A percentile compares a stretch with the other conserved stretches of the same genome.
phyloP scores from a whole-genome alignment of 148 eudicot species.

The Polygonum aviculare region DNA sequence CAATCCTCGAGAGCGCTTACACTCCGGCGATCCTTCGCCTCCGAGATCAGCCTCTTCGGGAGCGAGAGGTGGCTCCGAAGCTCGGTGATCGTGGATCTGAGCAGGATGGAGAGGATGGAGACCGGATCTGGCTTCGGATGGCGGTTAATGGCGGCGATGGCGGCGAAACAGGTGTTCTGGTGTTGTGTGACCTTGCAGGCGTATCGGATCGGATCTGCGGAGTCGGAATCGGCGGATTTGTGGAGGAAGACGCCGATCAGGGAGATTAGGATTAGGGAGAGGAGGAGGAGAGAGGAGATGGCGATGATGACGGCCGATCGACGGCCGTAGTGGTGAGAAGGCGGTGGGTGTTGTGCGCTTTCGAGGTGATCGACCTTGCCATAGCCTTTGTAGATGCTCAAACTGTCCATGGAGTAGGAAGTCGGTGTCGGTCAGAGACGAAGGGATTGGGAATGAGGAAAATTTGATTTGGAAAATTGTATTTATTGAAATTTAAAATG shows the following conservation, averaged over 20 bases:
- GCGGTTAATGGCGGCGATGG: conserved; percentile 18
- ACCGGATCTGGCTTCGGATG: conserved; percentile 24
- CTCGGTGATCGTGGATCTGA: conserved; percentile 15
- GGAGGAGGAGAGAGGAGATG: conserved; percentile 12
- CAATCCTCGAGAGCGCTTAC: conserved; percentile 40
- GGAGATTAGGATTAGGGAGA: conserved; percentile 17
- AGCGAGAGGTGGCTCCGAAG: conserved; percentile 17
- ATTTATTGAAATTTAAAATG: not conserved
- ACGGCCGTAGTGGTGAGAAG: not conserved
- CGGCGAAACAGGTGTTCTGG: conserved; percentile 30
- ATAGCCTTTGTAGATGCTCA: conserved; percentile 3
- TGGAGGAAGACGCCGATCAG: conserved; percentile 10
- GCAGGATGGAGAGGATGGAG: conserved; percentile 27
- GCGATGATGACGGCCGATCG: conserved; percentile 17
- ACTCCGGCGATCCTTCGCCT: conserved; percentile 10
- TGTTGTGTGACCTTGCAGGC: conserved; percentile 33
- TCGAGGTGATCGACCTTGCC: conserved; percentile 4
- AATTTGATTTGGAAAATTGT: not conserved
- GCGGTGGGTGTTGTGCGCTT: not conserved
- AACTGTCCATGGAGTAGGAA: not conserved
- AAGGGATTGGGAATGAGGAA: not conserved
- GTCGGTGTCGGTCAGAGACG: not conserved
- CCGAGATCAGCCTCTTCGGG: conserved; percentile 18
- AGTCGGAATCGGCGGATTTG: conserved; percentile 16
- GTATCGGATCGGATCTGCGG: conserved; percentile 21